These are phyloP conservation scores for Trichoderma atroviride DNA, from an alignment of 2,329 filamentous ascomycete species.

Conservation along the genomic window DNA sequence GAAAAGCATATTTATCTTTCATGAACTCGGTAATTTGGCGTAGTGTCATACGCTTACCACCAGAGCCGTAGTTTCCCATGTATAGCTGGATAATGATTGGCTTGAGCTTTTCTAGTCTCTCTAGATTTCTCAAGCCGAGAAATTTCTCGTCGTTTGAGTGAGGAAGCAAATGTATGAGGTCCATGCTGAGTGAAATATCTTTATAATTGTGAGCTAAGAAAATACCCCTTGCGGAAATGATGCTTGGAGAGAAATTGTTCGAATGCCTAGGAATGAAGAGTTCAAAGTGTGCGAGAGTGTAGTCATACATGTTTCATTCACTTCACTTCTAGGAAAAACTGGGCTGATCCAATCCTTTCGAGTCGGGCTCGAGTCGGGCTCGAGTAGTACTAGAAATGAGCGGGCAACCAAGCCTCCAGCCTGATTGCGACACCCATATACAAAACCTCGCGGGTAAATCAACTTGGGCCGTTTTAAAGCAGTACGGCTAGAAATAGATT, in stretches of 20 bases:
- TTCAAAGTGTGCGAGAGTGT: not conserved
- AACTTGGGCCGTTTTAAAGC: too few species aligned
- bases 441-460: too few species aligned
- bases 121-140: not conserved
- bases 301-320: too few species aligned
- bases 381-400: too few species aligned
- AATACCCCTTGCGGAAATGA: not conserved
- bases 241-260: not conserved
- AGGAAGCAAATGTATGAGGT: not conserved
- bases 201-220: not conserved
- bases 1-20: not conserved
- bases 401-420: too few species aligned
- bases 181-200: not conserved
- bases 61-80: not conserved
- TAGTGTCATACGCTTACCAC: not conserved
- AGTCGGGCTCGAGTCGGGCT: too few species aligned
- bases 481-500: too few species aligned
- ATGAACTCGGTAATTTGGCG: not conserved
- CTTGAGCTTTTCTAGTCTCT: not conserved
- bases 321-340: too few species aligned
- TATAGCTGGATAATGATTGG: not conserved
- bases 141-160: not conserved
- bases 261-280: not conserved
- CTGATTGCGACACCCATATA: too few species aligned
- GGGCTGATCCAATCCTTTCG: too few species aligned